These are phyloP conservation scores for Exidia glandulosa DNA, from an alignment of 768 basidiomycete genomes.

Conservation along the genomic window DNA sequence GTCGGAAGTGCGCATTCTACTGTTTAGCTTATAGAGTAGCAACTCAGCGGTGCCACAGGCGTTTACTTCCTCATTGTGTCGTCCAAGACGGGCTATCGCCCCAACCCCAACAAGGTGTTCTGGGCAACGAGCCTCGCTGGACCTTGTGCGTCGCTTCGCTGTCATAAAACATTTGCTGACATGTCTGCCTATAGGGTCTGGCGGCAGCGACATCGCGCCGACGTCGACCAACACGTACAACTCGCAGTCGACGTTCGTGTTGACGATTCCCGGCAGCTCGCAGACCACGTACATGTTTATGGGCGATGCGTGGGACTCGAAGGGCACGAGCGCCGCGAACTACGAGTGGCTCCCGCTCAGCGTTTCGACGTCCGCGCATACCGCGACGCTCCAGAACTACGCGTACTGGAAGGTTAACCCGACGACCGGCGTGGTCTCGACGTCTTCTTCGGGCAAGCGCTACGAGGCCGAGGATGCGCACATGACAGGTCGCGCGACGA, in stretches of 20 bases:
- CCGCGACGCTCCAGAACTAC: neutral
- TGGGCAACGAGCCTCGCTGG: neutral
- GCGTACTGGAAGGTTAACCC: neutral
- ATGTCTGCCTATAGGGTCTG: neutral
- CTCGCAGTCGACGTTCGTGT: neutral
- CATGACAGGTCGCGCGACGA: neutral
- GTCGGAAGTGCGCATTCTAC: neutral
- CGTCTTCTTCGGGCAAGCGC: neutral
- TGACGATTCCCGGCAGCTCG: neutral
- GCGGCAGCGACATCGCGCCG: neutral
- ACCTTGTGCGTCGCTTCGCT: neutral
- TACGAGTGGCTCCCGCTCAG: constrained; percentile 3
- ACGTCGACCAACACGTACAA: constrained; percentile 1
- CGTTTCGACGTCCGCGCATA: neutral
- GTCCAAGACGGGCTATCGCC: constrained; percentile 2
- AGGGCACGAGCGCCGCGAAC: neutral
- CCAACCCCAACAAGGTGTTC: neutral
- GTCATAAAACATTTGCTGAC: neutral
- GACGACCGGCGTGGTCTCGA: neutral
- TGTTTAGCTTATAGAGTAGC: neutral
- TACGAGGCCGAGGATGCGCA: neutral
- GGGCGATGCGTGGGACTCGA: constrained; percentile 1
- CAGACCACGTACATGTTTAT: constrained; percentile 1
- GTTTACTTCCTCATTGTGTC: constrained; percentile 1
- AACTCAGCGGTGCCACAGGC: neutral